Percentiles rank a stretch among this genome's conserved stretches.
Evolutionary conservation across 164 flowering plant species (phyloP).

Genomic region (Annona squamosa): DNA sequence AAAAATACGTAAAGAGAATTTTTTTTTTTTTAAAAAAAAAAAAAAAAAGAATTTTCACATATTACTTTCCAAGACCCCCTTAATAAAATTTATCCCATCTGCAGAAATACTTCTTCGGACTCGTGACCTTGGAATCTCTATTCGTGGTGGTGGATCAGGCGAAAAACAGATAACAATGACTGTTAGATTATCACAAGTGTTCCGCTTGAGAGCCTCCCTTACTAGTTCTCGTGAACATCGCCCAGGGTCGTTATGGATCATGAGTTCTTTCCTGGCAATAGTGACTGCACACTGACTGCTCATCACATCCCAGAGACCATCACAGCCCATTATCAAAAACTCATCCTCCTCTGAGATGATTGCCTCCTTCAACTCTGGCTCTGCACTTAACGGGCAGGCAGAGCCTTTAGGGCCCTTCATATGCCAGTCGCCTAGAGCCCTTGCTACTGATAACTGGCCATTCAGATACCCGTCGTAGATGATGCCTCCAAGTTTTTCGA

Average conservation of each 20-base stretch:
- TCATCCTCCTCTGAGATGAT: constrained; percentile 73
- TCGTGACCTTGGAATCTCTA: constrained; percentile 51
- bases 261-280: constrained; percentile 70
- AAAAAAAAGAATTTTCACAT: background rate
- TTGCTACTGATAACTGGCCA: constrained; percentile 89
- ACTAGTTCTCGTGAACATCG: constrained; percentile 81
- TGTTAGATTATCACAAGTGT: constrained; percentile 77
- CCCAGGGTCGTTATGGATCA: constrained; percentile 86
- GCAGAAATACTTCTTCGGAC: constrained; percentile 75
- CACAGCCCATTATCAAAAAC: constrained; percentile 87
- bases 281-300: constrained; percentile 94
- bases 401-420: constrained; percentile 88
- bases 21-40: too few relatives aligned
- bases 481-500: constrained; percentile 78
- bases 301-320: constrained; percentile 98
- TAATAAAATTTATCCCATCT: constrained; percentile 69
- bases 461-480: constrained; percentile 87
- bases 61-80: constrained; percentile 57
- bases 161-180: constrained; percentile 86
- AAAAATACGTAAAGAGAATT: too few relatives aligned
- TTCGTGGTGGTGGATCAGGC: constrained; percentile 71
- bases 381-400: constrained; percentile 74
- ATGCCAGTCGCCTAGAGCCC: constrained; percentile 99
- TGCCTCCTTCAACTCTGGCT: constrained; percentile 74
- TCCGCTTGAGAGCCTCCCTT: constrained; percentile 77